Conservation (phyloP, 108 stramenopile species). For the Chaetoceros tenuissimus region DNA sequence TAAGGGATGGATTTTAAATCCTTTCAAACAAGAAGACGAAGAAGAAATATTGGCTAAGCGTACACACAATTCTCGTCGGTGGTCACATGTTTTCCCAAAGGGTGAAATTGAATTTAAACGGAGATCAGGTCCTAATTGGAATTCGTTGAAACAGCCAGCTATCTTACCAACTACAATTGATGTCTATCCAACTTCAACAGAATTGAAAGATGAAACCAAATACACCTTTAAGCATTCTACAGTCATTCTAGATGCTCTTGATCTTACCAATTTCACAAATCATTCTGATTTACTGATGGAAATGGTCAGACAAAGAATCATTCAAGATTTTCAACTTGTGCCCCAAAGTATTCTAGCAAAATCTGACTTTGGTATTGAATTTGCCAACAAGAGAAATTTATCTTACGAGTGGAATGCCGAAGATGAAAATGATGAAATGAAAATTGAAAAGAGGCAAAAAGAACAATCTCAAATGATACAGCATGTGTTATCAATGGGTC, state of each 20-base stretch:
- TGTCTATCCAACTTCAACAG: constrained; percentile 85
- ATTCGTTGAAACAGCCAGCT: constrained; percentile 90
- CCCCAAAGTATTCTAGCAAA: constrained; percentile 23
- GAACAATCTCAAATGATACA: constrained; percentile 17
- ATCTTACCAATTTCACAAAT: constrained; percentile 56
- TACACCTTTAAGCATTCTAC: constrained; percentile 68
- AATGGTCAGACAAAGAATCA: constrained; percentile 78
- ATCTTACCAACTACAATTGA: constrained; percentile 95
- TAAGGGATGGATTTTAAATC: constrained; percentile 74
- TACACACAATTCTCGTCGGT: constrained; percentile 95
- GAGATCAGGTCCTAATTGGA: constrained; percentile 91
- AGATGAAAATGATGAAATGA: background rate
- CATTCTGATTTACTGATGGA: constrained; percentile 80
- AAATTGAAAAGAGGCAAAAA: constrained; percentile 6
- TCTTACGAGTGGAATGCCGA: background rate
- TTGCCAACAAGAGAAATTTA: background rate
- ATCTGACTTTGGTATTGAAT: constrained; percentile 18
- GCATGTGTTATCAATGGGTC: constrained; percentile 27
- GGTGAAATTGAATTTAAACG: constrained; percentile 79
- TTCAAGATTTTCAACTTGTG: constrained; percentile 82
- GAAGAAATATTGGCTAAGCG: constrained; percentile 79
- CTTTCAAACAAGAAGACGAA: constrained; percentile 88
- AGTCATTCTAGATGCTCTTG: constrained; percentile 64
- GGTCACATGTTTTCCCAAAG: constrained; percentile 92
- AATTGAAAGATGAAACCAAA: constrained; percentile 50